Base-by-base conservation (phyloP, 1,284 basidiomycete species). In the Termitomyces sp. region DNA sequence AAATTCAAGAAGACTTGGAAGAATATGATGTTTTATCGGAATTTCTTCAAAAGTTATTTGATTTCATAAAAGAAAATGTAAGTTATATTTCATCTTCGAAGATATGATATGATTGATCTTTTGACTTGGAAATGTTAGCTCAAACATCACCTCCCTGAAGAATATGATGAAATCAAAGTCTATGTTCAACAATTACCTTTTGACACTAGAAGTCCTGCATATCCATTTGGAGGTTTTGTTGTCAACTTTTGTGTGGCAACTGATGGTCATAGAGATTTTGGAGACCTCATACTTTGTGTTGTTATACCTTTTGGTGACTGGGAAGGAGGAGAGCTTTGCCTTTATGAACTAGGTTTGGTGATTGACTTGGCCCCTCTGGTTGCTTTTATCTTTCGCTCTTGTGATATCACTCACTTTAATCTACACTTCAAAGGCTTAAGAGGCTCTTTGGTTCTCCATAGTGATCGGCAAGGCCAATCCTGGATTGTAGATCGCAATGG, bases 231-330 rank as follows among this genome's bases (percentile, higher is more conserved):
- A 5, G 57, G 60, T 1, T 54, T 60, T 31, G 58, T 62, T 0
- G 21, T 63, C 19, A 64, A 64, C 35, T 37, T 63, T 34, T 62
- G 61, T 44, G 58, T 58, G 1, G 35, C 55, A 6, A 62, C 59
- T 0, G 24, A 24, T 2, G 48, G 53, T 14, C 63, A 63, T 40
- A 31, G 52, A 0, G 62, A 64, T 45, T 37, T 30, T 3, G 37
- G 49, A 19, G 60, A 64, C 45, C 42, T 44, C 7, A 42, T 57
- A 8, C n/a, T 55, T 10, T 64, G 62, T 40, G 14, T 63, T 1
- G 62, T 64, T 8, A 46, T 64, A 10, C 35, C 45, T 0, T 28
- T 56, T 11, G 33, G 49, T 2, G 34, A 56, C 11, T 58, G 53
- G 41, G 16, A 50, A 43, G 60, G 62, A 8, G 60, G 63, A 4